Base-by-base conservation (phyloP, 2,329 filamentous ascomycete species). In the Aspergillus pseudoterreus region DNA sequence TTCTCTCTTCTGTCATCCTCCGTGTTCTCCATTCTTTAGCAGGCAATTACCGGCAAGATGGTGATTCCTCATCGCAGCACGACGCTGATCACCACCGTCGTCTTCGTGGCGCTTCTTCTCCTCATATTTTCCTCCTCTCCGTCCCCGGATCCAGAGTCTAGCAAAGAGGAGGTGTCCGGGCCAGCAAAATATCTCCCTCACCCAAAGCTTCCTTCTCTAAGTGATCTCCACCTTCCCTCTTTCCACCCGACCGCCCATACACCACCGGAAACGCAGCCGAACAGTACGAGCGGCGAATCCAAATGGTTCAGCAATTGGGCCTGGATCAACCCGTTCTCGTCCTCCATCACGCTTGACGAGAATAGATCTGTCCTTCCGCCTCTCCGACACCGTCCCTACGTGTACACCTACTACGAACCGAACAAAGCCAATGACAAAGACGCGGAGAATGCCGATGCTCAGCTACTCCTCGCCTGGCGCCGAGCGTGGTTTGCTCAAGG, bases 401-500 rank as follows among this genome's bases (percentile, higher is more conserved):
- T 97, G 49, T 97, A 96, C 72, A 96, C 91, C 57, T 97, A 92
- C 71, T 96, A 95, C 68, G 90, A 96, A 63, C 76, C 82, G 10
- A 83, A 82, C 4, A 69, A 78, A 15, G 78, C 79, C 62, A 86
- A 86, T 69, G 81, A 87, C 30, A 78, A 81, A 45, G 80, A 81
- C 15, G 79, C 82, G 46, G 82, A 82, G 60, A 82, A 87, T 53
- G 88, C 89, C 4, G 89, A 96, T 67, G 86, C 86, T 64, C 82
- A 86, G 52, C 74, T 97, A 53, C 78, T 97, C 45, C 75, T 95
- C 51, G 87, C 88, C 48, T 97, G 94, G 94, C 82, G 92, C 54
- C 82, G 90, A 43, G 92, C 92, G 2, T 97, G 92, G 91, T 97
- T 90, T 89, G 90, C 92, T 0, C 85, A 95, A 63, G 94, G 92